Evolutionary conservation across 2,329 filamentous ascomycete genomes (phyloP).

Genomic region (Paramyrothecium roridum): DNA sequence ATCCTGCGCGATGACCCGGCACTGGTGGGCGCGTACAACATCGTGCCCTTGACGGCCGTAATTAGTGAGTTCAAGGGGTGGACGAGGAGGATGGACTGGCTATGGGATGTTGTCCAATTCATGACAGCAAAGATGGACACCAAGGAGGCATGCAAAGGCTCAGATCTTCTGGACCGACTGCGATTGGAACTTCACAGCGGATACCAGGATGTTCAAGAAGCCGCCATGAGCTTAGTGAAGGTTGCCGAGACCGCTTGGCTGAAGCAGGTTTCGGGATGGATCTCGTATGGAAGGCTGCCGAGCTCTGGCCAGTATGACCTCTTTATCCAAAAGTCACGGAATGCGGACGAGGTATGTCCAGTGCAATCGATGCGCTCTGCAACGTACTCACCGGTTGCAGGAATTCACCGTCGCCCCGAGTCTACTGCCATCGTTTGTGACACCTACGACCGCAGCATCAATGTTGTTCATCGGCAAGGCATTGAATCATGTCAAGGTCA

Average conservation of each 20-base stretch:
- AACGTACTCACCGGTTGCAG: constrained; percentile 20
- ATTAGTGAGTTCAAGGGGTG: constrained; percentile 84
- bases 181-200: constrained; percentile 79
- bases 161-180: constrained; percentile 73
- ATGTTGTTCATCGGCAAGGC: constrained; percentile 91
- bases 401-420: constrained; percentile 57
- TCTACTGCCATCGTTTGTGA: constrained; percentile 78
- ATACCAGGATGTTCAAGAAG: constrained; percentile 79
- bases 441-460: constrained; percentile 68
- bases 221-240: constrained; percentile 68
- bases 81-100: constrained; percentile 81
- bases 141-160: constrained; percentile 55
- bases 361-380: background rate
- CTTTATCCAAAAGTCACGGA: constrained; percentile 62
- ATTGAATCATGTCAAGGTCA: constrained; percentile 74
- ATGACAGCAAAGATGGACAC: constrained; percentile 49
- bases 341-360: constrained; percentile 35
- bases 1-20: constrained; percentile 74
- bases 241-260: constrained; percentile 89
- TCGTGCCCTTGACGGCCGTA: constrained; percentile 84
- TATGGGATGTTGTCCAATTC: constrained; percentile 70
- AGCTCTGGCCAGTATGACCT: constrained; percentile 79
- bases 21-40: constrained; percentile 86
- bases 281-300: constrained; percentile 83
- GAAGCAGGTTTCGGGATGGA: constrained; percentile 85